phyloP scores from a whole-genome alignment of 2,329 filamentous ascomycete species.

The Colletotrichum simmondsii region DNA sequence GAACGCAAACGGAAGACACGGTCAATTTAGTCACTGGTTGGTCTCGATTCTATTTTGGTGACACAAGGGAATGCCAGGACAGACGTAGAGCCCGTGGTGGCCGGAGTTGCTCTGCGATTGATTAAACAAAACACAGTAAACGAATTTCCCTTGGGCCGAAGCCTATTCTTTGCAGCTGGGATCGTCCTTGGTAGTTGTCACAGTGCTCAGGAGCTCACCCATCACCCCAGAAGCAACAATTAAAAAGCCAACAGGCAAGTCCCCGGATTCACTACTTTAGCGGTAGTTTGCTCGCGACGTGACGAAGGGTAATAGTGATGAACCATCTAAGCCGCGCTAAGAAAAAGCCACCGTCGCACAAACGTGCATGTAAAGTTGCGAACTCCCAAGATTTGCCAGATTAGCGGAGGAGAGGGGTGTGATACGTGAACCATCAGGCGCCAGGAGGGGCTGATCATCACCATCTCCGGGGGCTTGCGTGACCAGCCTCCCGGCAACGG shows the following conservation, averaged over 20 bases:
- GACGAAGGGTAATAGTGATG: neutral
- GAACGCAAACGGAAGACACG: neutral
- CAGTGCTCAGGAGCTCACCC: neutral
- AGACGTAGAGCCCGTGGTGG: neutral
- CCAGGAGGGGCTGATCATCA: neutral
- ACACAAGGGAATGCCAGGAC: neutral
- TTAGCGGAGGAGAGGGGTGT: neutral
- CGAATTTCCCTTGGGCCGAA: neutral
- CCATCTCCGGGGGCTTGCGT: constrained; percentile 2
- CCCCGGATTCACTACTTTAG: neutral
- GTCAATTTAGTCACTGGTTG: neutral
- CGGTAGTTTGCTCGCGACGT: neutral
- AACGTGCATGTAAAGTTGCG: neutral
- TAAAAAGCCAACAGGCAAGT: neutral
- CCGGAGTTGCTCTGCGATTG: neutral
- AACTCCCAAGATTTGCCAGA: neutral
- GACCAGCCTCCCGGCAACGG: neutral
- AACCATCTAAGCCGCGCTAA: too few species aligned
- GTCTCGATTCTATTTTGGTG: neutral
- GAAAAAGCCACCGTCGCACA: neutral
- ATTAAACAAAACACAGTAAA: neutral
- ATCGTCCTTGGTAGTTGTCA: neutral
- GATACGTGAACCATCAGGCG: neutral
- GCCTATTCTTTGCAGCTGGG: neutral
- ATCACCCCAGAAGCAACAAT: neutral